Base-by-base conservation (phyloP, 306 rosid genomes). In the Quercus engelmannii region DNA sequence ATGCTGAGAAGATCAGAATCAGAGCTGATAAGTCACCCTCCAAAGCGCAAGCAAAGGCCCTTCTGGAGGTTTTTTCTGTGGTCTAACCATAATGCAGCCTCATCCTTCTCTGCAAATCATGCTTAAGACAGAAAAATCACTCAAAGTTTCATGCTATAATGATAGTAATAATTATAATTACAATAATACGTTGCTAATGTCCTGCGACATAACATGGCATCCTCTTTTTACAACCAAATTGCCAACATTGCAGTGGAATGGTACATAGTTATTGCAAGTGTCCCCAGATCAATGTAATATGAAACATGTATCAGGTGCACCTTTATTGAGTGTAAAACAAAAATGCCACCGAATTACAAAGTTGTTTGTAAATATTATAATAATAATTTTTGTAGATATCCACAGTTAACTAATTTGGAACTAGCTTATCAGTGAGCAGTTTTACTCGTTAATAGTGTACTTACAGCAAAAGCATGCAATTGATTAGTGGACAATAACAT, bases 1-100 rank as follows among this genome's bases (percentile, higher is more conserved):
- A 92, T 94, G 82, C 82, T 88, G 57, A 85, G 80, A 43, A 75
- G 78, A 79, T 76, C 89, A 20, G 92, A 88, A 56, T 68, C 85
- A 0, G 86, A 85, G 73, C 31, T 63, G 17, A 58, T 52, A 25
- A 79, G 81, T 61, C 81, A 75, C 69, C 83, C 68, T 19, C 79
- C 79, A 10, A 87, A 83, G 76, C 88, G 89, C 74, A 93, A 90
- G 79, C 93, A 79, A 59, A 63, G 87, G 3, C 86, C 85, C 0
- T 88, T 93, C 69, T 83, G 93, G 94, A 87, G 94, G 74, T 35
- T 90, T 54, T 90, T 90, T 78, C 80, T 83, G 8, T 90, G 92
- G 84, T 87, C 94, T 78, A 89, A 74, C 80, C 84, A 76, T 18
- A 75, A 28, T 55, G 62, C 81, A 82, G 33, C 78, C 23, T 81